Percentiles rank a stretch among this genome's conserved stretches.
phyloP scores from a whole-genome alignment of 2,329 filamentous ascomycete genomes.

The Clarireedia homoeocarpa region DNA sequence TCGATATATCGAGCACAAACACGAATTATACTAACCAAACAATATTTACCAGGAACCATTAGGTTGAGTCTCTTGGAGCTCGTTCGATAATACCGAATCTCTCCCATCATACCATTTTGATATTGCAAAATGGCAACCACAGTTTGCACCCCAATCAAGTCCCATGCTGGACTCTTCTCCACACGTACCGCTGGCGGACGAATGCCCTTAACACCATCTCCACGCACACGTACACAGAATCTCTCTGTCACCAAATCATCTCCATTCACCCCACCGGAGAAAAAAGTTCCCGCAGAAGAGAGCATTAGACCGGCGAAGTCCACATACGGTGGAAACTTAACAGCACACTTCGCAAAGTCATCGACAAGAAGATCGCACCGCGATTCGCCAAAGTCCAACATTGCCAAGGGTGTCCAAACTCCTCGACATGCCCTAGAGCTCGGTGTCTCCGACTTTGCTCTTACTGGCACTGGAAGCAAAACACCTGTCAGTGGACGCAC shows the following conservation, averaged over 20 bases:
- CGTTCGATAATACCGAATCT: slow-evolving; percentile 32
- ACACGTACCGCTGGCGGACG: slow-evolving; percentile 89
- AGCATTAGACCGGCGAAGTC: slow-evolving; percentile 51
- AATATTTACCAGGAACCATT: slow-evolving; percentile 45
- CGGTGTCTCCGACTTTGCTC: slow-evolving; percentile 84
- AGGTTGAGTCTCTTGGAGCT: slow-evolving; percentile 53
- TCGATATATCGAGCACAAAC: slow-evolving; percentile 42
- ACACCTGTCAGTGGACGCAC: slow-evolving; percentile 50
- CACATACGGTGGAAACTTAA: slow-evolving; percentile 71
- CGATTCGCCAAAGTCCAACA: slow-evolving; percentile 95
- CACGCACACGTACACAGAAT: slow-evolving; percentile 52
- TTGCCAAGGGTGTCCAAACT: slow-evolving; percentile 65
- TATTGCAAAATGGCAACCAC: slow-evolving; percentile 68
- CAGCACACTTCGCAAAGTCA: slow-evolving; percentile 69
- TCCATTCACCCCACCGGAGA: slow-evolving; percentile 66
- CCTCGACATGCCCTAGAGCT: slow-evolving; percentile 80
- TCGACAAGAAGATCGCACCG: slow-evolving; percentile 60
- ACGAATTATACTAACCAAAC: slow-evolving; percentile 39
- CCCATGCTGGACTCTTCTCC: slow-evolving; percentile 87
- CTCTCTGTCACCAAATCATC: slow-evolving; percentile 53
- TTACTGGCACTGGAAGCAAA: slow-evolving; percentile 75
- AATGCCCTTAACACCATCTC: slow-evolving; percentile 90
- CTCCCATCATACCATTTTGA: slow-evolving; percentile 28
- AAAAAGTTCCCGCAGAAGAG: slow-evolving; percentile 43
- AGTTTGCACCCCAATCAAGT: slow-evolving; percentile 89